These are phyloP conservation scores for Sugiyamaella paludigena DNA, from an alignment of 1,139 yeast species.

Conservation along the genomic window DNA sequence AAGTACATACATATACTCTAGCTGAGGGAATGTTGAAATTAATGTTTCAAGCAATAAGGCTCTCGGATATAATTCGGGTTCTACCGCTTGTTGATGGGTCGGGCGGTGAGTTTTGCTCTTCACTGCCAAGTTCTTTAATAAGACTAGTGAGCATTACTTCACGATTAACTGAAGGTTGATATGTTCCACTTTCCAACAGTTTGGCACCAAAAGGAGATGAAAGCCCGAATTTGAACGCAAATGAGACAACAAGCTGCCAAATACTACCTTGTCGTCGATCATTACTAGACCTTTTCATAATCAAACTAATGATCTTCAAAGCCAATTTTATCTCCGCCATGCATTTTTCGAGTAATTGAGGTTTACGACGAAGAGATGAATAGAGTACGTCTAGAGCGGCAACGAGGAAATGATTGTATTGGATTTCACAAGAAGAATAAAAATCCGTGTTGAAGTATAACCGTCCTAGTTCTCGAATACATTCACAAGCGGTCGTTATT, in stretches of 20 bases:
- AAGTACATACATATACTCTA: too few species aligned
- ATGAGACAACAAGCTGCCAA: constrained; percentile 24
- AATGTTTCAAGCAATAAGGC: too few species aligned
- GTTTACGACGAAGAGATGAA: constrained; percentile 24
- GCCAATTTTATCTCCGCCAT: constrained; percentile 23
- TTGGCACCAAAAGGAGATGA: constrained; percentile 16
- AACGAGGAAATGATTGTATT: constrained; percentile 30
- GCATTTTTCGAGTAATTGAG: constrained; percentile 19
- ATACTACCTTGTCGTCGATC: constrained; percentile 22
- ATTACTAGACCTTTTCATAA: constrained; percentile 16
- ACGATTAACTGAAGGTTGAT: neutral
- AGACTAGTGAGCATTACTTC: constrained; percentile 3
- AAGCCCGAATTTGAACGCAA: constrained; percentile 25
- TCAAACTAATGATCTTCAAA: constrained; percentile 19
- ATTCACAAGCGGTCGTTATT: constrained; percentile 28
- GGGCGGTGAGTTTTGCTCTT: neutral
- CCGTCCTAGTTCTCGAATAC: constrained; percentile 28
- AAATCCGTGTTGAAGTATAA: constrained; percentile 26
- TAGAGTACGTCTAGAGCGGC: constrained; percentile 31
- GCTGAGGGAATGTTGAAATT: neutral
- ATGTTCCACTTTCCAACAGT: constrained; percentile 1
- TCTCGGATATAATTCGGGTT: neutral
- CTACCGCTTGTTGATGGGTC: too few species aligned
- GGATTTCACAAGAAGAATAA: constrained; percentile 28
- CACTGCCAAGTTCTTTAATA: constrained; percentile 6